Conservation (phyloP, 1,139 yeast species). For the Meyerozyma elateridarum region DNA sequence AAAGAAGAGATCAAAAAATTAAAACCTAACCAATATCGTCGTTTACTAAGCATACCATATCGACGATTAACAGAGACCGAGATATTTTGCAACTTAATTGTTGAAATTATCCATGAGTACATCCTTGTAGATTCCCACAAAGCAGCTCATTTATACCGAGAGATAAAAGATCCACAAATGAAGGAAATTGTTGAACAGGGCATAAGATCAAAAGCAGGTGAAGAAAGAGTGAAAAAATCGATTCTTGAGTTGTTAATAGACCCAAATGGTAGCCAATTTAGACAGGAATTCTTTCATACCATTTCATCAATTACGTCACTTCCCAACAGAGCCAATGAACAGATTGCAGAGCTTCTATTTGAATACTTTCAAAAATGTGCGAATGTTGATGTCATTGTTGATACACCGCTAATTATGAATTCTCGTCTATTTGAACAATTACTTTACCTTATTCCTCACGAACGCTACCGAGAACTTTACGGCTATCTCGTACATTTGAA, state of each 20-base stretch:
- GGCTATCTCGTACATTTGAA: constrained; percentile 32
- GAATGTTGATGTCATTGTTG: constrained; percentile 20
- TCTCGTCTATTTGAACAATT: constrained; percentile 17
- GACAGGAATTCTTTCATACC: constrained; percentile 17
- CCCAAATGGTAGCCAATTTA: constrained; percentile 17
- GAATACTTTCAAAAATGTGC: constrained; percentile 18
- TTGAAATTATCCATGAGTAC: constrained; percentile 26
- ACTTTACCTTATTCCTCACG: constrained; percentile 17
- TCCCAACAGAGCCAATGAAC: constrained; percentile 11
- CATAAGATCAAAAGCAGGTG: constrained; percentile 11
- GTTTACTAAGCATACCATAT: constrained; percentile 25
- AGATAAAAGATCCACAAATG: constrained; percentile 16
- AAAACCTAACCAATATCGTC: constrained; percentile 19
- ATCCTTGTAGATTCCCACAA: constrained; percentile 23
- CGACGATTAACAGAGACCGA: constrained; percentile 23
- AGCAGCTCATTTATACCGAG: constrained; percentile 18
- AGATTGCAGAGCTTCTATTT: constrained; percentile 18
- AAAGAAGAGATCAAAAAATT: constrained; percentile 23
- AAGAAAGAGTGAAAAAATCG: constrained; percentile 25
- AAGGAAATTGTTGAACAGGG: constrained; percentile 12
- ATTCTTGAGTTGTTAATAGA: constrained; percentile 24
- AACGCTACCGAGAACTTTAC: constrained; percentile 23
- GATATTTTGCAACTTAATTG: constrained; percentile 25
- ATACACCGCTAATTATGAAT: constrained; percentile 20
- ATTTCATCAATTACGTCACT: constrained; percentile 18